Evolutionary conservation across 139 green algal species (phyloP).

Genomic region (Gonium pectorale): DNA sequence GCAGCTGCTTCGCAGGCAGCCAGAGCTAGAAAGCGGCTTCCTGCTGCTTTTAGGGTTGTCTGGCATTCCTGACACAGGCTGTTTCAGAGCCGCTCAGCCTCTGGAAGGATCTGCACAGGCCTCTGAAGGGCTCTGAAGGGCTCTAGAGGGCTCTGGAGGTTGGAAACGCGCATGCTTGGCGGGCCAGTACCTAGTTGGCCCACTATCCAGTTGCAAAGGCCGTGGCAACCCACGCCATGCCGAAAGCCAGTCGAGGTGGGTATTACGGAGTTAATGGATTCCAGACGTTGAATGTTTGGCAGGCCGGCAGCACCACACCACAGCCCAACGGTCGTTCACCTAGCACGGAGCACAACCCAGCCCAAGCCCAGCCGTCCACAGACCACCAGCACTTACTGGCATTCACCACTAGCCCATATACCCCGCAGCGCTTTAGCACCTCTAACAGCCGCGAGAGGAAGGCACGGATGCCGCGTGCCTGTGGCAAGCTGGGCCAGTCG

Average conservation of each 20-base stretch:
- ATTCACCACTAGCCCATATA: slow-evolving; percentile 6
- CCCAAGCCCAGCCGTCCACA: slow-evolving; percentile 13
- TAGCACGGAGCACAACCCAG: slow-evolving; percentile 1
- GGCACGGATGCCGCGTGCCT: too few relatives aligned
- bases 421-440: slow-evolving; percentile 5
- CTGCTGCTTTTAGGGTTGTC: slow-evolving; percentile 13
- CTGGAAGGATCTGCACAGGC: neutral
- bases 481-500: too few relatives aligned
- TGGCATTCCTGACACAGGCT: slow-evolving; percentile 17
- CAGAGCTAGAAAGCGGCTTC: neutral
- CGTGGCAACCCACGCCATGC: slow-evolving; percentile 19
- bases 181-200: neutral
- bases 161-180: slow-evolving; percentile 1
- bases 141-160: slow-evolving; percentile 20
- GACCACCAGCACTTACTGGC: slow-evolving; percentile 10
- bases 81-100: slow-evolving; percentile 12
- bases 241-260: slow-evolving; percentile 12
- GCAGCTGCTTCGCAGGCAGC: neutral
- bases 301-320: neutral
- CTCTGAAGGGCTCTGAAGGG: slow-evolving; percentile 21
- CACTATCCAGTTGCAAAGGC: slow-evolving; percentile 1
- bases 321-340: neutral
- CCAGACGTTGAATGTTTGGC: neutral
- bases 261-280: slow-evolving; percentile 11
- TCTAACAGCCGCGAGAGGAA: slow-evolving; percentile 14